Evolutionary conservation across 208 protist genomes (phyloP).

Genomic region (Trypanosoma lewisi): DNA sequence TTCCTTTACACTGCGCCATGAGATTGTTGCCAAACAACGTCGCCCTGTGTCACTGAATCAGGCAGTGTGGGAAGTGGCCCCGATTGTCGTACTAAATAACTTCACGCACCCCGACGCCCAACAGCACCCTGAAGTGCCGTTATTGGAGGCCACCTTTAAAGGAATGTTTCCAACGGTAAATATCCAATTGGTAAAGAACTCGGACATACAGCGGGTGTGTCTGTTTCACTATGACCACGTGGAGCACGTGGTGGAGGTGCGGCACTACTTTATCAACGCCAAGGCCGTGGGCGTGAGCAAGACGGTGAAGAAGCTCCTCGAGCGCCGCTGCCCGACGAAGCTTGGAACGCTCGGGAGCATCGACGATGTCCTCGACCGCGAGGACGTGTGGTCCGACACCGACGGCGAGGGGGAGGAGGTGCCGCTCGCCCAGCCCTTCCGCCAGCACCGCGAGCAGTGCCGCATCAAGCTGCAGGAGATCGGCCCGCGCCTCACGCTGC

Average conservation of each 20-base stretch:
- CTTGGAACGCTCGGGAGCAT: constrained; percentile 75
- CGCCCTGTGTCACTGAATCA: constrained; percentile 52
- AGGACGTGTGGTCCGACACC: constrained; percentile 87
- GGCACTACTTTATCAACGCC: constrained; percentile 88
- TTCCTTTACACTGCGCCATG: constrained; percentile 83
- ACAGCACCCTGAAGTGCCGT: constrained; percentile 63
- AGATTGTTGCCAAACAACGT: constrained; percentile 77
- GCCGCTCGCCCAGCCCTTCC: constrained; percentile 79
- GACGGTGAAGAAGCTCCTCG: constrained; percentile 87
- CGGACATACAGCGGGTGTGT: constrained; percentile 81
- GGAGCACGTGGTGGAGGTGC: constrained; percentile 83
- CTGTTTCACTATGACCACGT: constrained; percentile 90
- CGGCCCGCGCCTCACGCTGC: constrained; percentile 88
- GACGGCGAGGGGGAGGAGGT: constrained; percentile 92
- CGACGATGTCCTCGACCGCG: constrained; percentile 77
- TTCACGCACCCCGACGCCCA: constrained; percentile 77
- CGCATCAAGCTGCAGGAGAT: constrained; percentile 92
- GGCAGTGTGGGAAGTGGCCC: constrained; percentile 78
- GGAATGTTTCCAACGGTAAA: constrained; percentile 82
- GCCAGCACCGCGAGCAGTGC: constrained; percentile 85
- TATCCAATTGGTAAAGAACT: constrained; percentile 76
- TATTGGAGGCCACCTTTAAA: constrained; percentile 84
- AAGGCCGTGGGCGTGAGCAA: constrained; percentile 72
- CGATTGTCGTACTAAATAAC: constrained; percentile 92
- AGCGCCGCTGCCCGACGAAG: constrained; percentile 79